Percentiles rank a stretch among this genome's conserved stretches.
These are phyloP conservation scores for Marasmius sp. DNA, from an alignment of 1,284 basidiomycete species.

Conservation along the genomic window DNA sequence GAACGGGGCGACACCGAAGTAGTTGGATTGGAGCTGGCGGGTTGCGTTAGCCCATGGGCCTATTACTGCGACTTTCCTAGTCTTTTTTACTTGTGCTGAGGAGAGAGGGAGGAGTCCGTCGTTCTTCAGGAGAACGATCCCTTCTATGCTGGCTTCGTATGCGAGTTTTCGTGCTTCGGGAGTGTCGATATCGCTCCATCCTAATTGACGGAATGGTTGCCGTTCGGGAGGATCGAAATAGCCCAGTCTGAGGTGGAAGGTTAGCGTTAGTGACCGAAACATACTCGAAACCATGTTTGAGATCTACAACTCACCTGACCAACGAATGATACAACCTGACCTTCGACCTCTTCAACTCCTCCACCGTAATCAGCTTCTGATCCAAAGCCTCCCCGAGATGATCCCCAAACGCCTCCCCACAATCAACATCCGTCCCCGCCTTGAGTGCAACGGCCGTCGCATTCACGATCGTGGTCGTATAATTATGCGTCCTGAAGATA, in stretches of 20 bases:
- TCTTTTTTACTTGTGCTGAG: slow-evolving; percentile 11
- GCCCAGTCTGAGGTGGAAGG: slow-evolving; percentile 37
- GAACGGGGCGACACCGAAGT: slow-evolving; percentile 53
- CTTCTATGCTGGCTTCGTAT: slow-evolving; percentile 49
- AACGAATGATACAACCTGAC: slow-evolving; percentile 51
- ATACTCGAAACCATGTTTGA: too few species aligned
- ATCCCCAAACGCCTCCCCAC: slow-evolving; percentile 45
- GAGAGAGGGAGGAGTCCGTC: slow-evolving; percentile 52
- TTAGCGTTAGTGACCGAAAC: too few species aligned
- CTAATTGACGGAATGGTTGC: slow-evolving; percentile 51
- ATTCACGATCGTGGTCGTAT: slow-evolving; percentile 38
- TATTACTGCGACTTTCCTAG: slow-evolving; percentile 49
- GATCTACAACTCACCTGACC: slow-evolving; percentile 37
- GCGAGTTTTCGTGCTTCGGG: slow-evolving; percentile 47
- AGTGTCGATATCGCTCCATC: slow-evolving; percentile 44
- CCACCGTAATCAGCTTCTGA: slow-evolving; percentile 42
- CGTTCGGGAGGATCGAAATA: slow-evolving; percentile 52
- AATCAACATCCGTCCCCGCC: slow-evolving; percentile 57
- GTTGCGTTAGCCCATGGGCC: slow-evolving; percentile 60
- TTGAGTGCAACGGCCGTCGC: slow-evolving; percentile 50
- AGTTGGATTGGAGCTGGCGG: slow-evolving; percentile 55
- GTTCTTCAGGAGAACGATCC: slow-evolving; percentile 57
- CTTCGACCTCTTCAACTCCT: slow-evolving; percentile 43
- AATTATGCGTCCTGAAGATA: slow-evolving; percentile 50
- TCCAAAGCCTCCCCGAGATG: slow-evolving; percentile 48